Evolutionary conservation across 495 filamentous ascomycete genomes (phyloP), one percentile per base, ranked within the genome.

Genomic region (Lophiotrema nucula): DNA sequence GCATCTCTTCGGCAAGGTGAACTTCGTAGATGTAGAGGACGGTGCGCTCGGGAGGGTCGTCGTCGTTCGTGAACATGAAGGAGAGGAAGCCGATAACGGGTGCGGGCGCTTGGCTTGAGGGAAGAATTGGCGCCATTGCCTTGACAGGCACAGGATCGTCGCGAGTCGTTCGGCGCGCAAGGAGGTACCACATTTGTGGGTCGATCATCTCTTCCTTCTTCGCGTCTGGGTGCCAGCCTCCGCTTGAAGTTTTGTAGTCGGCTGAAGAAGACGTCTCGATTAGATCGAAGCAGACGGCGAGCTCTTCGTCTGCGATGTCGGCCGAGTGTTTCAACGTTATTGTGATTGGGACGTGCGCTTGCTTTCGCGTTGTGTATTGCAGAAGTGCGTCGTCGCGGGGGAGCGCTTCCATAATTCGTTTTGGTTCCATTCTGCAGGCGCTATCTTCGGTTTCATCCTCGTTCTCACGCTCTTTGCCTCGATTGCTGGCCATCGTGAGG

Each of bases 21-120:
- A 96, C 82, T 74, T 96, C 91, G 69, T 96, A 96, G 71, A 88
- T 87, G 63, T 95, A 96, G 2, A 92, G 61, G 4, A 95, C 88
- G 13, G 86, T 79, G 25, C 81, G 72, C 56, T 87, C 18, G 46
- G 55, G 11, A 3, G 61, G 61, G 1, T 46, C 35, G 8, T 66
- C 87, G 64, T 96, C 91, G 58, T 86, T 84, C 6, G 88, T 91
- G 2, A 88, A 81, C 87, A 92, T 89, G 65, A 93, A 83, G 2
- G 89, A 92, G 1, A 86, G 74, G 56, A 95, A 96, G 0, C 83
- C 91, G 2, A 60, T 10, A 12, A 71, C 47, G 10, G 39, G 10
- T 15, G 31, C 8, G 31, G 31, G 31, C 31, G 31, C 6, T 48
- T n/a, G 31, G 27, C 23, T 8, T 6, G 44, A 47, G 11, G 44